Evolutionary conservation across 192 early-diverging fungal genomes (phyloP), one percentile per base, ranked within the genome.

Genomic region (Coemansia sp.): DNA sequence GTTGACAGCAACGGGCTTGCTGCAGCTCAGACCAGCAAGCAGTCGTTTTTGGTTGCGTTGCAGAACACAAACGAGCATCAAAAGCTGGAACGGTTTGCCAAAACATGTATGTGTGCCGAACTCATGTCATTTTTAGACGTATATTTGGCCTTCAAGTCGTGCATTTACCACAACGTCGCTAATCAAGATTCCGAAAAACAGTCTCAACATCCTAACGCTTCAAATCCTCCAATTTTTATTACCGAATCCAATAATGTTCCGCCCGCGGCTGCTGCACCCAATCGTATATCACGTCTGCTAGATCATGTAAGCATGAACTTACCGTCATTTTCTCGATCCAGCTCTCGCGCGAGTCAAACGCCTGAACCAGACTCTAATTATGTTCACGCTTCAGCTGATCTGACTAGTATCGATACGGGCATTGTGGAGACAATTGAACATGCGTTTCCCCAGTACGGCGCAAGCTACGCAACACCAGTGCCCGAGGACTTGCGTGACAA

Each of bases 41-140:
- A 60, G 9, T 44, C 62, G 12, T 71, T 77, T 46, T 25, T 71
- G 11, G 37, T 55, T 9, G 69, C 65, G 11, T 36, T 77, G 54
- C 60, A 64, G 37, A 51, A 63, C 14, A 19, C 42, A 9, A 50
- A 63, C 0, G 65, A 67, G 40, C 74, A 71, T 52, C 38, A 69
- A 19, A 52, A 48, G 19, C 42, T 76, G 5, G 54, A 52, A 4
- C 50, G 21, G 14, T 77, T 64, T 64, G 68, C 74, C 23, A 56
- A 63, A 20, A 17, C 19, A 12, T 77, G 74, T 36, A 64, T 77
- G 52, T 77, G 74, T 38, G 54, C 51, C 10, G 74, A 77, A 54
- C 69, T 77, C 11, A 57, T 68, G 23, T 60, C 52, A 14, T 77
- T 77, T 23, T 48, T 77, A 11, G 74, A 77, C n/a, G 65, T 68